Base-by-base conservation (phyloP, 495 filamentous ascomycete species). In the Amphirosellinia nigrospora region DNA sequence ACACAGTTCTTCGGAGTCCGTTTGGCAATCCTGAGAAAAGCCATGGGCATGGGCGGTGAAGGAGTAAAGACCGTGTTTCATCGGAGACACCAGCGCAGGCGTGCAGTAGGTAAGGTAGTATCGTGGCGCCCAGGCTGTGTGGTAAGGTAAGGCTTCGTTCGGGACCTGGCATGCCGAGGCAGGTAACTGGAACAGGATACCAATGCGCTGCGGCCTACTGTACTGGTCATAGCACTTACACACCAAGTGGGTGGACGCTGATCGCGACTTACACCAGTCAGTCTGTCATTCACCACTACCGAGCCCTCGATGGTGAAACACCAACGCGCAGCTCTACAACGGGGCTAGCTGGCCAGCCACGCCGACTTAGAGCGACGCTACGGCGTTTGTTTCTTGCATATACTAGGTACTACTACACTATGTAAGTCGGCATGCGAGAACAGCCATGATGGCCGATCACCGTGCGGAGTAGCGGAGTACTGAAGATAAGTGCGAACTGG, bases 331-430 rank as follows among this genome's bases (percentile, higher is more conserved):
- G 30, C 16, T 58, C 55, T 58, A 8, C 55, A 38, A 58, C 32
- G 32, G 32, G 32, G 55, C 56, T 60, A 39, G 34, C n/a, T 39
- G n/a, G 7, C 32, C 56, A 23, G 56, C 56, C 56, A 39, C 26
- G 34, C 0, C 56, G 34, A 60, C 7, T 21, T 21, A 39, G 34
- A 39, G 34, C 32, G 34, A 15, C 7, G 28, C 34, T 32, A 61
- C 23, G 36, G 36, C 10, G 39, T 43, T 9, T 32, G 26, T 63
- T 28, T 63, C 60, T 63, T 63, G 39, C 38, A 63, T 63, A 63
- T 21, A n/a, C n/a, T 4, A 38, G n/a, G 19, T 16, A 16, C 41
- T 16, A 45, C 15, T 13, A n/a, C n/a, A 45, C n/a, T 13, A 43
- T 43, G 15, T 43, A 43, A 15, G 11, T 11, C 15, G 41, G 41